Conservation (phyloP, 179 eudicot genomes). For the Drosera spatulata region DNA sequence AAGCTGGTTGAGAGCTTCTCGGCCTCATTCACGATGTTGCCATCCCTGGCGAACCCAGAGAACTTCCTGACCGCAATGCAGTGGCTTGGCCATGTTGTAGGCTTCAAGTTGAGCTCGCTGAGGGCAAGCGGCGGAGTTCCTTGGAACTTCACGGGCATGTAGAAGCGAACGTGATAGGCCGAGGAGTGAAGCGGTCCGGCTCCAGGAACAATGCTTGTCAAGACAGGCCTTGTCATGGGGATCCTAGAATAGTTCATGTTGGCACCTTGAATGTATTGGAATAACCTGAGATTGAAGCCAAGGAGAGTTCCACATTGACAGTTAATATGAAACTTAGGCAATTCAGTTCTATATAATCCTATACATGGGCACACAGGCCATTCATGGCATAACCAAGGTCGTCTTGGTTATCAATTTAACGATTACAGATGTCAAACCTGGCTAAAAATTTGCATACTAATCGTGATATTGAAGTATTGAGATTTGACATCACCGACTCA, state of each 20-base stretch:
- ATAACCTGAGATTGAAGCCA: constrained; percentile 33
- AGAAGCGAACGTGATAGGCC: constrained; percentile 46
- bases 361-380: too few species aligned
- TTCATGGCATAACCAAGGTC: too few species aligned
- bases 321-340: too few species aligned
- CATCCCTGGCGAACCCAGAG: constrained; percentile 67
- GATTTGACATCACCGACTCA: too few species aligned
- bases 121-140: constrained; percentile 64
- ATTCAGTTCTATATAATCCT: too few species aligned
- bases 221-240: constrained; percentile 58
- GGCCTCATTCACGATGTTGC: constrained; percentile 53
- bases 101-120: constrained; percentile 47
- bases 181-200: constrained; percentile 73
- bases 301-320: too few species aligned
- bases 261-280: constrained; percentile 82
- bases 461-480: too few species aligned
- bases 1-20: constrained; percentile 61
- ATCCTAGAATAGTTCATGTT: constrained; percentile 63
- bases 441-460: too few species aligned
- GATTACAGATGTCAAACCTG: too few species aligned
- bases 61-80: constrained; percentile 77
- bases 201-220: constrained; percentile 62
- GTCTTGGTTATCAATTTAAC: too few species aligned
- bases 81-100: constrained; percentile 40
- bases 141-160: constrained; percentile 55